Base-by-base conservation (phyloP, 306 rosid genomes). In the Trifolium repens region DNA sequence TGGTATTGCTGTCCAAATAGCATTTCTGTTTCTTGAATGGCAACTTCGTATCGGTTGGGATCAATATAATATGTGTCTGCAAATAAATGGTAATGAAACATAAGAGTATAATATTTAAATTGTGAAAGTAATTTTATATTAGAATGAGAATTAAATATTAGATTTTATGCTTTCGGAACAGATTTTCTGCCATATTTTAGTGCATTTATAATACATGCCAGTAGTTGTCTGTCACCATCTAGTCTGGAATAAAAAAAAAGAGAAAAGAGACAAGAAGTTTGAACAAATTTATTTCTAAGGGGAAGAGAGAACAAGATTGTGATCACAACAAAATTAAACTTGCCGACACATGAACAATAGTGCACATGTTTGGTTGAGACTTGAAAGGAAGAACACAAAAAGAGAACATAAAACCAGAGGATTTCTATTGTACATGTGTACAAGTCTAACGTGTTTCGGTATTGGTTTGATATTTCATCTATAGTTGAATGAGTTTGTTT, bases 281-380 rank as follows among this genome's bases (percentile, higher is more conserved):
- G 74, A 84, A 68, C 58, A 76, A 35, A 57, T 75, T 69, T 16
- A 67, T 76, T 54, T 43, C 43, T 73, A 17, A 37, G 70, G 55
- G 22, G 64, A 26, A 46, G 35, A 58, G 59, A 74, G 67, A 80
- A 75, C 64, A 66, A 67, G 47, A 67, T 39, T 39, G 57, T 59
- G 40, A 50, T 58, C 50, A 59, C n/a, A 7, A 49, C n/a, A 7
- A 35, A 63, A 35, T 35, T 17, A 30, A 77, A 73, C 39, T 75
- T 80, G 84, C 82, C 84, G 82, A 77, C 84, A 80, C 53, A 68
- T 26, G 14, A 61, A 39, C 37, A 67, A 66, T 34, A n/a, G 55
- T 7, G 82, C 87, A 80, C 84, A 80, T 80, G 84, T 79, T 76
- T 67, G 66, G 80, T 61, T 76, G 0, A 4, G 9, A 65, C 26